Conservation (phyloP, 2,329 filamentous ascomycete genomes). For the Epichloe scottii region DNA sequence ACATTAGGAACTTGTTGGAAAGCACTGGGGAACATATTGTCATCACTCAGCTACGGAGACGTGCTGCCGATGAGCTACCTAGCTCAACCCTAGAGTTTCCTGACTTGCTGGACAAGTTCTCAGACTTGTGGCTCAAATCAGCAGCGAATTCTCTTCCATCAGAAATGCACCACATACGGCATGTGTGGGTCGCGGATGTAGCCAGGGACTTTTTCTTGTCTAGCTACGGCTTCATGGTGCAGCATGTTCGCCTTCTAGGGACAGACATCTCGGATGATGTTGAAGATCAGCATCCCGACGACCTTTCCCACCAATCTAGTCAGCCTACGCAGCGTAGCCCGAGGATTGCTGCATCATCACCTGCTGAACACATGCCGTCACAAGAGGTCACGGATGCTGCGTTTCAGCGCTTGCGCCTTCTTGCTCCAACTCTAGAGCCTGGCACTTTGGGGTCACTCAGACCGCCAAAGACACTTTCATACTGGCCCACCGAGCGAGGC, state of each 20-base stretch:
- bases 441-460: conserved; percentile 16
- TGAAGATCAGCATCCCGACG: conserved; percentile 6
- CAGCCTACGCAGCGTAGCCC: conserved; percentile 1
- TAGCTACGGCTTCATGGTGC: conserved; percentile 22
- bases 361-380: conserved; percentile 4
- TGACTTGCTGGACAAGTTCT: conserved; percentile 17
- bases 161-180: conserved; percentile 13
- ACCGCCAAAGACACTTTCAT: conserved; percentile 20
- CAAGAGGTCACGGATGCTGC: conserved; percentile 15
- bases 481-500: conserved; percentile 28
- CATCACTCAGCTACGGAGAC: conserved; percentile 18
- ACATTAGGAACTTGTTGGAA: conserved; percentile 17
- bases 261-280: conserved; percentile 6
- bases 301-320: neutral
- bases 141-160: conserved; percentile 12
- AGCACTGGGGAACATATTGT: conserved; percentile 15
- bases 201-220: conserved; percentile 23
- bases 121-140: conserved; percentile 20
- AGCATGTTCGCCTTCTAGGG: conserved; percentile 19
- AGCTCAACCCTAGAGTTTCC: conserved; percentile 15
- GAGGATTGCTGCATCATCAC: conserved; percentile 4
- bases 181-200: conserved; percentile 19
- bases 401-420: conserved; percentile 22
- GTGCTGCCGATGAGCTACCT: conserved; percentile 12
- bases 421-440: conserved; percentile 18